A percentile compares a stretch with the other conserved stretches of the same genome.
Conservation (phyloP, 2,329 filamentous ascomycete genomes). For the Colletotrichum phormii region DNA sequence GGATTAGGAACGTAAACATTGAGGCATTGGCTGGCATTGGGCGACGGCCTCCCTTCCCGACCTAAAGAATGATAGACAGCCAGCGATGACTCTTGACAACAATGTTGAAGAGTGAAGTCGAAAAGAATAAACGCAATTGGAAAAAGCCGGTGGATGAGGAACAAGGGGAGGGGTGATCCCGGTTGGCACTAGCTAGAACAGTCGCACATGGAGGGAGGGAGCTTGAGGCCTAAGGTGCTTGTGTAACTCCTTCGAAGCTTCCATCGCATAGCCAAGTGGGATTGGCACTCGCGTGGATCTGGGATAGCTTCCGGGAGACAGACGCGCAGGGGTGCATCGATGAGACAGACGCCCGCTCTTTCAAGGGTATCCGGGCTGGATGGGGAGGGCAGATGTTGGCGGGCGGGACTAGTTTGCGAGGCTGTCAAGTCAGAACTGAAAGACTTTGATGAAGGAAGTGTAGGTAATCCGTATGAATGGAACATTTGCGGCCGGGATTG, state of each 20-base stretch:
- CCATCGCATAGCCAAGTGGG: not conserved
- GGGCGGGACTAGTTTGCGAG: not conserved
- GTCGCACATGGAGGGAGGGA: not conserved
- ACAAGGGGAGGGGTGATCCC: not conserved
- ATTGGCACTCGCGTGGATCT: constrained; percentile 5
- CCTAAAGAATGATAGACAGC: not conserved
- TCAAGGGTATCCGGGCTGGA: not conserved
- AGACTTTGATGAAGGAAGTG: not conserved
- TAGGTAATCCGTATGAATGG: no score
- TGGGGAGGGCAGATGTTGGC: not conserved
- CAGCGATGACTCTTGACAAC: not conserved
- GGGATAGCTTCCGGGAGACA: not conserved
- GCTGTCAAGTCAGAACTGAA: not conserved
- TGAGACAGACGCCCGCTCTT: not conserved
- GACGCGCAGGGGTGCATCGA: not conserved
- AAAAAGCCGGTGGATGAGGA: not conserved
- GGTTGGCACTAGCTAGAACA: not conserved
- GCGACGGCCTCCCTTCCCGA: not conserved
- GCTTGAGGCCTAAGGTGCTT: not conserved
- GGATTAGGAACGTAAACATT: not conserved
- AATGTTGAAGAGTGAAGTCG: not conserved
- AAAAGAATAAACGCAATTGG: not conserved
- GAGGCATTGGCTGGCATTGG: not conserved
- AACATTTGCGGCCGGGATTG: not conserved
- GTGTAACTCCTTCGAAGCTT: not conserved